Evolutionary conservation across 306 rosid genomes (phyloP).

Genomic region (Quercus wislizeni): DNA sequence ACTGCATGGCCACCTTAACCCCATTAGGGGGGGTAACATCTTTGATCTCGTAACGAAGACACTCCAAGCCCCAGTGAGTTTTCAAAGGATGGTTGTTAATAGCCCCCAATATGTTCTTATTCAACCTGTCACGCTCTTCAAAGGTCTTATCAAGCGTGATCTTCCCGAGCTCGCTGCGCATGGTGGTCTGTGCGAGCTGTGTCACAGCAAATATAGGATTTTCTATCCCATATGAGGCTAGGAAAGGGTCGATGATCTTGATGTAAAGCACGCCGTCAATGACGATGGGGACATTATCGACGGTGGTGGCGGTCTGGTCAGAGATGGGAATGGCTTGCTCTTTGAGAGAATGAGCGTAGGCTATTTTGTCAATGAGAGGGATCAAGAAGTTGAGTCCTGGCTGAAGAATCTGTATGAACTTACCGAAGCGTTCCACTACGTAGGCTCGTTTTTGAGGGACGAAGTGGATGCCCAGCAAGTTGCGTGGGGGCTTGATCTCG

Average conservation of each 20-base stretch:
- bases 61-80: conserved; percentile 77
- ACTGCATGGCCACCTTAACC: conserved; percentile 90
- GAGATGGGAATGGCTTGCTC: conserved; percentile 86
- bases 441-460: conserved; percentile 89
- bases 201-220: conserved; percentile 77
- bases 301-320: conserved; percentile 80
- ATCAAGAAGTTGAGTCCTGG: conserved; percentile 83
- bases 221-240: conserved; percentile 85
- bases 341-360: conserved; percentile 83
- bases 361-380: conserved; percentile 76
- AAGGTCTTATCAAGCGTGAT: conserved; percentile 95
- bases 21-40: conserved; percentile 94
- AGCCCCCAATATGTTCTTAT: conserved; percentile 80
- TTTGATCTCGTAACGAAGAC: conserved; percentile 96
- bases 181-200: conserved; percentile 94
- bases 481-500: conserved; percentile 68
- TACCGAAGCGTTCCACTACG: conserved; percentile 85
- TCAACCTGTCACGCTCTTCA: conserved; percentile 82
- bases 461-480: conserved; percentile 82
- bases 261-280: conserved; percentile 90
- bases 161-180: conserved; percentile 95
- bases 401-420: conserved; percentile 64
- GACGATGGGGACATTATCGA: conserved; percentile 76
- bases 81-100: conserved; percentile 33
- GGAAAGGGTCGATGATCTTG: conserved; percentile 84